phyloP scores from a whole-genome alignment of 768 basidiomycete genomes.

The Russula compacta region DNA sequence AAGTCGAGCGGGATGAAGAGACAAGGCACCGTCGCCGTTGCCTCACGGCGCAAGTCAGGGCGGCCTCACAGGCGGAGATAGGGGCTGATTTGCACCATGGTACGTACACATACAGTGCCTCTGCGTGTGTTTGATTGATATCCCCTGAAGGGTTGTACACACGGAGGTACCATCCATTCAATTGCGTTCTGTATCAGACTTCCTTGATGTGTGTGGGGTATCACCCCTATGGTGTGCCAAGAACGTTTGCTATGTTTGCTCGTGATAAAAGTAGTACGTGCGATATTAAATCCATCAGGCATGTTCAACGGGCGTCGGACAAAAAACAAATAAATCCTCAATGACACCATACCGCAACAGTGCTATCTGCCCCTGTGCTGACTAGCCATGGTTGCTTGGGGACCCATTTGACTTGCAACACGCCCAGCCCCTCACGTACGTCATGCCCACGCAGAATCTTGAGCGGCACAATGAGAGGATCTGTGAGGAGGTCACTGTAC shows the following conservation, averaged over 20 bases:
- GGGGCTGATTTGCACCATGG: constrained; percentile 19
- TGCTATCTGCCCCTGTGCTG: constrained; percentile 88
- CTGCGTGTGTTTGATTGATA: background rate
- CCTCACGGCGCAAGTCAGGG: constrained; percentile 58
- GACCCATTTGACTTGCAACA: constrained; percentile 86
- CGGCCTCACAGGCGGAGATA: constrained; percentile 63
- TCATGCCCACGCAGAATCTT: constrained; percentile 94
- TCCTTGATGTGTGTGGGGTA: constrained; percentile 28
- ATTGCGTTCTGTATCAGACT: constrained; percentile 6
- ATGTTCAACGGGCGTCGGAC: background rate
- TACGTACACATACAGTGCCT: background rate
- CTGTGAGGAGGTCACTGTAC: constrained; percentile 91
- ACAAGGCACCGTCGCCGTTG: constrained; percentile 47
- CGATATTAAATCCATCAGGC: background rate
- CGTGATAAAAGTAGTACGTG: background rate
- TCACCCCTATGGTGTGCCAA: constrained; percentile 9
- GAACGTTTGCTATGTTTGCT: no score
- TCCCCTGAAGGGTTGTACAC: background rate
- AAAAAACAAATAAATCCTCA: constrained; percentile 24
- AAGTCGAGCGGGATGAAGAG: constrained; percentile 51
- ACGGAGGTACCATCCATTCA: constrained; percentile 2
- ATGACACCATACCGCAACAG: constrained; percentile 81
- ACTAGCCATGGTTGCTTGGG: constrained; percentile 86
- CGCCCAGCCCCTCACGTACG: constrained; percentile 79
- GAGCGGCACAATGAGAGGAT: constrained; percentile 94